Base-by-base conservation (phyloP, 2,329 filamentous ascomycete species). In the Zymoseptoria passerinii region DNA sequence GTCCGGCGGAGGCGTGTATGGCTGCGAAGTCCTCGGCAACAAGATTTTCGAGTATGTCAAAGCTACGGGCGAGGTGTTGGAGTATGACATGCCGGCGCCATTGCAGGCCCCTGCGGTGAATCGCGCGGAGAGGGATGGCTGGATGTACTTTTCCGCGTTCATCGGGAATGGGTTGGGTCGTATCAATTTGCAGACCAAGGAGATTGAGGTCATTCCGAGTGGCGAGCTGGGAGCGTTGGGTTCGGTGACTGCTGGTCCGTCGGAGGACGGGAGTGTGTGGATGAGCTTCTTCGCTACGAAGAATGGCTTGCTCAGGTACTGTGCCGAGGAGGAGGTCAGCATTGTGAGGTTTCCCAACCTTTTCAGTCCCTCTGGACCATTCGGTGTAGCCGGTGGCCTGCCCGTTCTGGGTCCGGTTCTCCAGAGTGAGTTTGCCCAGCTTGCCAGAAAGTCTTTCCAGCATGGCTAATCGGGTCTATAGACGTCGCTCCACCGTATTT, bases 201-300 rank as follows among this genome's bases (percentile, higher is more conserved):
- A 60, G 48, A 61, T 66, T 23, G 59, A 66, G 23, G 51, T 65
- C 23, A 64, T 59, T 53, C 61, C 58, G n/a, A 63, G 61, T 1
- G 56, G 56, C 27, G 52, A 63, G 50, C 50, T 54, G 3, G 52
- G 48, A 8, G 57, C 53, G 9, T 52, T 65, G 19, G 61, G 61
- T 28, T 59, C 58, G 20, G 58, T 59, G 9, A 55, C 61, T 10
- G 62, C 61, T 23, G 62, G 60, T 19, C 60, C 63, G 9, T 60
- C 58, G 16, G 62, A 60, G 18, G 52, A 64, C 23, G 63, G 61
- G n/a, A 60, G 59, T 53, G 63, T 64, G 10, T 65, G 61, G 60
- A 53, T 62, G 35, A 61, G 56, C 53, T 64, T 59, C 48, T 65
- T 64, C 50, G 58, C 58, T 16, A 48, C 54, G 18, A 59, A 56